Evolutionary conservation across 2,329 filamentous ascomycete genomes (phyloP).

Genomic region (Pseudocercospora fuligena): DNA sequence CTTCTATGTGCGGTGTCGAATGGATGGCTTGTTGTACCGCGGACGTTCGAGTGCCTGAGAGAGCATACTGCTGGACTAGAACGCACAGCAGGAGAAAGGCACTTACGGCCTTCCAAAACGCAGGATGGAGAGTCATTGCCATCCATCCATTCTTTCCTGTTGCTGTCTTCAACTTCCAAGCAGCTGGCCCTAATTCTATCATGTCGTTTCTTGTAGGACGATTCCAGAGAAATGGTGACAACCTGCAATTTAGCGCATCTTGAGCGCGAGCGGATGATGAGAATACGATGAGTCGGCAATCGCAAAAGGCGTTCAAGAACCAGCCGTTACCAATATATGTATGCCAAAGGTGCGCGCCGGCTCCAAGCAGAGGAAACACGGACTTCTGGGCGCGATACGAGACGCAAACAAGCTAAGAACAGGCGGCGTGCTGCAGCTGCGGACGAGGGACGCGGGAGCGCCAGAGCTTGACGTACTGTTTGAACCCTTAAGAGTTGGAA

Average conservation of each 20-base stretch:
- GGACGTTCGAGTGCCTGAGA: not conserved
- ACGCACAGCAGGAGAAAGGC: slow-evolving; percentile 26
- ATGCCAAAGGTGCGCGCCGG: not conserved
- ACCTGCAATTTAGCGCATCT: not conserved
- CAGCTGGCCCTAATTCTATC: not conserved
- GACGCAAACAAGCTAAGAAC: not conserved
- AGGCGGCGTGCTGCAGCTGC: not conserved
- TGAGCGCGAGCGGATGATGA: not conserved
- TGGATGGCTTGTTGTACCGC: not conserved
- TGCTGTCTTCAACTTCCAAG: slow-evolving; percentile 1
- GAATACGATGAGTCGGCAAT: not conserved
- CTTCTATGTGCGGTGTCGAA: not conserved
- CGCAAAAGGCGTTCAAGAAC: not conserved
- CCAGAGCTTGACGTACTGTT: not conserved
- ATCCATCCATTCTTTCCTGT: not conserved
- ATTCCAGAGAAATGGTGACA: not conserved
- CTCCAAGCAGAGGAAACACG: not conserved
- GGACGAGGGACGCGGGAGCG: not conserved
- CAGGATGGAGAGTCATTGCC: slow-evolving; percentile 16
- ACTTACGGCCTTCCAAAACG: slow-evolving; percentile 27
- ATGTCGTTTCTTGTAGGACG: not conserved
- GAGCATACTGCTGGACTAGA: slow-evolving; percentile 26
- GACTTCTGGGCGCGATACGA: not conserved
- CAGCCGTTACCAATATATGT: not conserved
- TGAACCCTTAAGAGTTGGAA: slow-evolving; percentile 2